phyloP scores from a whole-genome alignment of 129 eudicot species.

The Chrysanthemum seticuspe region DNA sequence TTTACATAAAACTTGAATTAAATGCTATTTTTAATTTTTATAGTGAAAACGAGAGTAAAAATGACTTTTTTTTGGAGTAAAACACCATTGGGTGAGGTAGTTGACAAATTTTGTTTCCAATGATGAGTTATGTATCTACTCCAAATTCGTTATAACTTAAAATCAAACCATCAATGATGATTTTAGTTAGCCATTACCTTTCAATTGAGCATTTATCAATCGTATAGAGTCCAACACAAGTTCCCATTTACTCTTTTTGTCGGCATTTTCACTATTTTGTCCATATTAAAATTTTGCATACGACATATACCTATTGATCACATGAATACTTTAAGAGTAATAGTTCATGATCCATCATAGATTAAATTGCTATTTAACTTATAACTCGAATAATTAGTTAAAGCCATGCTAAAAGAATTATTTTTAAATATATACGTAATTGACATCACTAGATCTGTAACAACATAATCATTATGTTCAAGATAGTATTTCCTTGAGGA shows the following conservation, averaged over 20 bases:
- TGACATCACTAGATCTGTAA: background rate
- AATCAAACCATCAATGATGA: constrained; percentile 31
- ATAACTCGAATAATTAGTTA: too few relatives aligned
- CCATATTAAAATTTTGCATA: background rate
- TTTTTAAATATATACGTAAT: background rate
- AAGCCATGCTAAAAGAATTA: too few relatives aligned
- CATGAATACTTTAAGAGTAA: too few relatives aligned
- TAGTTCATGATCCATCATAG: too few relatives aligned
- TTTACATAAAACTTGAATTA: too few relatives aligned
- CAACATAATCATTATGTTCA: constrained; percentile 28
- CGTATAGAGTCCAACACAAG: constrained; percentile 11
- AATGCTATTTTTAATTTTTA: too few relatives aligned
- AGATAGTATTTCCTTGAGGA: constrained; percentile 14
- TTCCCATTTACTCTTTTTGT: constrained; percentile 3
- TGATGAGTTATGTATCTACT: constrained; percentile 27
- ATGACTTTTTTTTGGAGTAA: background rate
- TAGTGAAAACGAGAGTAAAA: too few relatives aligned
- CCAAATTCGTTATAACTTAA: constrained; percentile 24
- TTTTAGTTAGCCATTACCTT: constrained; percentile 23
- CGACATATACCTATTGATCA: too few relatives aligned
- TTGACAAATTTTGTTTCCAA: constrained; percentile 22
- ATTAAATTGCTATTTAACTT: too few relatives aligned
- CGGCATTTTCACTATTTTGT: background rate
- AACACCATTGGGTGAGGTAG: constrained; percentile 10
- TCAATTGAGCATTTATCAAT: constrained; percentile 2